Percentiles rank a stretch among this genome's conserved stretches.
Conservation (phyloP, 176 grass and related monocot species). For the Lolium perenne region DNA sequence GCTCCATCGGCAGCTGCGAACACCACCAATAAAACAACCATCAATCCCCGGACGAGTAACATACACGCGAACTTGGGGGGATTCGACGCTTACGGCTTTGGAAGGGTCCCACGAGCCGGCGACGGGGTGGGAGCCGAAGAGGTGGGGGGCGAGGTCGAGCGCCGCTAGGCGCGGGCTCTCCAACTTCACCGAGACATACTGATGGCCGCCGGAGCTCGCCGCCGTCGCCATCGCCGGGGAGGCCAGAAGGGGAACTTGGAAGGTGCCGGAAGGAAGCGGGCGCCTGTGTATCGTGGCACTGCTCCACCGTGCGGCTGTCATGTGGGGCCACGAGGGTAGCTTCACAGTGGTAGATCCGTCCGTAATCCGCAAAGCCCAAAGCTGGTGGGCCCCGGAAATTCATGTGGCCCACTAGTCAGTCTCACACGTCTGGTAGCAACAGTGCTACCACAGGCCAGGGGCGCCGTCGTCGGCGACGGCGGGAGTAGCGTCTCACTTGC, state of each 20-base stretch:
- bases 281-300: constrained; percentile 3
- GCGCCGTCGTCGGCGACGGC: neutral
- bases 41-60: constrained; percentile 26
- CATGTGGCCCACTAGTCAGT: neutral
- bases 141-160: constrained; percentile 67
- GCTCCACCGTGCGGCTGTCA: constrained; percentile 22
- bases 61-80: neutral
- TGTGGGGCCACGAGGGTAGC: constrained; percentile 28
- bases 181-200: constrained; percentile 79
- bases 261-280: constrained; percentile 42
- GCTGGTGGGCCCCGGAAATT: neutral
- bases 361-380: neutral
- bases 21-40: neutral
- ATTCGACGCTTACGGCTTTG: constrained; percentile 70
- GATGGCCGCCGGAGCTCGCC: constrained; percentile 58
- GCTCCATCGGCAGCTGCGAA: constrained; percentile 73
- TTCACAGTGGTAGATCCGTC: neutral
- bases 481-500: neutral
- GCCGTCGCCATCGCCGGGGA: constrained; percentile 52
- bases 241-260: constrained; percentile 20
- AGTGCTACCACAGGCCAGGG: neutral
- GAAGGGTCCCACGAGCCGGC: constrained; percentile 78
- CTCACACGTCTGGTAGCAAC: neutral
- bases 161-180: constrained; percentile 62
- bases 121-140: constrained; percentile 77